Conservation (phyloP, 768 basidiomycete genomes). For the Mrakia gelida region DNA sequence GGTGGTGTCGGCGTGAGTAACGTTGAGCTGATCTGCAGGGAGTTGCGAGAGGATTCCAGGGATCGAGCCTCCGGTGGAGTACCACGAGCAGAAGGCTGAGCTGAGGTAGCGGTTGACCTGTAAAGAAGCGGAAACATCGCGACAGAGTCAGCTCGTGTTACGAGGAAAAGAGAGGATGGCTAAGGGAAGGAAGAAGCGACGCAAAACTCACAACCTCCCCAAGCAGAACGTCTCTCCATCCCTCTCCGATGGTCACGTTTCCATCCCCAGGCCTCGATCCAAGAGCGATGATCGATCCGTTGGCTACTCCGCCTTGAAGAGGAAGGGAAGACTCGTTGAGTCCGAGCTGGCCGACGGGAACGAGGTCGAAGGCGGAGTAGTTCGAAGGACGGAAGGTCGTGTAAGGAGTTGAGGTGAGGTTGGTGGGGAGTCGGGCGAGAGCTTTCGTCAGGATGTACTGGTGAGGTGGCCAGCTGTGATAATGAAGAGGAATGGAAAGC, state of each 20-base stretch:
- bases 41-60: constrained; percentile 63
- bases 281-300: constrained; percentile 53
- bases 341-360: constrained; percentile 78
- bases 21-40: constrained; percentile 43
- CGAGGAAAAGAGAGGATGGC: constrained; percentile 48
- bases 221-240: constrained; percentile 60
- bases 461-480: constrained; percentile 32
- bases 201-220: constrained; percentile 54
- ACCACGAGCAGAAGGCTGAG: constrained; percentile 85
- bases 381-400: constrained; percentile 51
- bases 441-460: constrained; percentile 68
- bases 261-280: constrained; percentile 49
- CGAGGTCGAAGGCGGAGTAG: constrained; percentile 60
- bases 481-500: background rate
- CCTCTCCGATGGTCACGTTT: constrained; percentile 54
- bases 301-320: constrained; percentile 55
- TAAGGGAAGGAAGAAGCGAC: constrained; percentile 48
- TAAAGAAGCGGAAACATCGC: no score
- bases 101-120: constrained; percentile 70
- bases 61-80: constrained; percentile 82
- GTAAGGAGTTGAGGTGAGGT: constrained; percentile 59
- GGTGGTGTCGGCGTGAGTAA: background rate
- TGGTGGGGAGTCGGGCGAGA: constrained; percentile 66
- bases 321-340: constrained; percentile 67
- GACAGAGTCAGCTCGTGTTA: no score